A percentile compares a stretch with the other conserved stretches of the same genome.
phyloP scores from a whole-genome alignment of 805 yeast species.

The Wickerhamomyces kurtzmanii region DNA sequence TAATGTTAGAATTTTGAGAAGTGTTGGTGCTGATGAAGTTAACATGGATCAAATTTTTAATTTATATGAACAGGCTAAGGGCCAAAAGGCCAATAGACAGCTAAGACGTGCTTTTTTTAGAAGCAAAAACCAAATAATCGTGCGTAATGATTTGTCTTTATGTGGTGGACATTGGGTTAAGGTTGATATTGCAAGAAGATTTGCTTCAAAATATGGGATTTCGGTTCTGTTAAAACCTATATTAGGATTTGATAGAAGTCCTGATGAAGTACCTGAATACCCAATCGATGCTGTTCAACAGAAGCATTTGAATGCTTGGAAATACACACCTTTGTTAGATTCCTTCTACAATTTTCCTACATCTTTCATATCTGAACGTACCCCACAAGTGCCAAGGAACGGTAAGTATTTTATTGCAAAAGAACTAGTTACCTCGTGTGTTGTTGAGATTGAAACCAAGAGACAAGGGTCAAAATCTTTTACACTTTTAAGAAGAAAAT shows the following conservation, averaged over 20 bases:
- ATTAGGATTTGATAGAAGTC: constrained; percentile 7
- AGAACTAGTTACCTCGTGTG: too few relatives aligned
- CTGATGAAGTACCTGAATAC: constrained; percentile 4
- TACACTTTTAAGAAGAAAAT: constrained; percentile 8
- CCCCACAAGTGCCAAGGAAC: constrained; percentile 6
- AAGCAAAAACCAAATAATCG: constrained; percentile 4
- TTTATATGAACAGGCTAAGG: constrained; percentile 9
- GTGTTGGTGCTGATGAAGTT: constrained; percentile 5
- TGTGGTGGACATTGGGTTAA: constrained; percentile 21
- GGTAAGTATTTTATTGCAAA: neutral
- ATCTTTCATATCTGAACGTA: constrained; percentile 10
- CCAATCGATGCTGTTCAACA: constrained; percentile 6
- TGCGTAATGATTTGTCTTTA: constrained; percentile 13
- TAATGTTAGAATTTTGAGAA: constrained; percentile 16
- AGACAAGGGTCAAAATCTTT: too few relatives aligned
- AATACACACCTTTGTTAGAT: constrained; percentile 5
- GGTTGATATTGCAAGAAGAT: constrained; percentile 6
- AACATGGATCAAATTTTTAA: constrained; percentile 16
- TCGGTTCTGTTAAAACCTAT: constrained; percentile 7
- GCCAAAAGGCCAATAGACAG: constrained; percentile 3
- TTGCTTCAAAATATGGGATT: constrained; percentile 11
- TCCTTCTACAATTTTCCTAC: constrained; percentile 11
- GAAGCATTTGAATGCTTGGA: constrained; percentile 5
- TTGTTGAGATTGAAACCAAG: too few relatives aligned
- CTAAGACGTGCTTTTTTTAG: constrained; percentile 9